Evolutionary conservation across 116 monocot species (phyloP).

Genomic region (Iris pallida): DNA sequence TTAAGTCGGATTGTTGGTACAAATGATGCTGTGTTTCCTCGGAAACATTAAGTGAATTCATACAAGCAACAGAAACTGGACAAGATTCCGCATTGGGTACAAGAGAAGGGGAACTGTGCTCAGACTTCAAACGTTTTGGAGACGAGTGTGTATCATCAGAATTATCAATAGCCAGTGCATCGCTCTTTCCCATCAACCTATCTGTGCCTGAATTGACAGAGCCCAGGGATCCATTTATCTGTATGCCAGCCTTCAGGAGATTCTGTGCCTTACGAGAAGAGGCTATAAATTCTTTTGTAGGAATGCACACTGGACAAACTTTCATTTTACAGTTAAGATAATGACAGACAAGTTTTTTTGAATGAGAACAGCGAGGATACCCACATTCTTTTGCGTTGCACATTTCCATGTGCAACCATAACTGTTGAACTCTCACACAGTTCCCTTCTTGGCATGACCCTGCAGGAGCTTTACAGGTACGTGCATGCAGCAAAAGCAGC

Average conservation of each 20-base stretch:
- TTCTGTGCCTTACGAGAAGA: slow-evolving; percentile 9
- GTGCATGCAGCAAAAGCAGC: slow-evolving; percentile 58
- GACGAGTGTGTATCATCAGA: slow-evolving; percentile 27
- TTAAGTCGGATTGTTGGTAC: slow-evolving; percentile 9
- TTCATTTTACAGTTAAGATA: slow-evolving; percentile 22
- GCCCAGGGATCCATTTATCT: slow-evolving; percentile 14
- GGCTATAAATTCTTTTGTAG: slow-evolving; percentile 25
- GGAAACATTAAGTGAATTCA: neutral
- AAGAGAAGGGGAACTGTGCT: slow-evolving; percentile 19
- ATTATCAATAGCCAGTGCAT: slow-evolving; percentile 19
- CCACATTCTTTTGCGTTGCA: slow-evolving; percentile 35
- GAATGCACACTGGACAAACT: slow-evolving; percentile 57
- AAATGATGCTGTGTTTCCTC: slow-evolving; percentile 13
- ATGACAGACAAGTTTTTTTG: slow-evolving; percentile 37
- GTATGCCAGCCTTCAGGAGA: neutral
- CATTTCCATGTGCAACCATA: slow-evolving; percentile 35
- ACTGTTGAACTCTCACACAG: slow-evolving; percentile 39
- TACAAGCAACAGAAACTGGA: slow-evolving; percentile 11
- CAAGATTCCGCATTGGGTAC: slow-evolving; percentile 25
- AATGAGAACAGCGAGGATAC: slow-evolving; percentile 32
- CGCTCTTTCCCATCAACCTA: slow-evolving; percentile 8
- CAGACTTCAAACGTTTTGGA: slow-evolving; percentile 42
- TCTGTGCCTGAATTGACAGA: slow-evolving; percentile 12
- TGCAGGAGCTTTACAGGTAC: slow-evolving; percentile 31
- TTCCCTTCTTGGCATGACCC: slow-evolving; percentile 44